Conservation (phyloP, 495 filamentous ascomycete species). For the Penicillium crystallinum region DNA sequence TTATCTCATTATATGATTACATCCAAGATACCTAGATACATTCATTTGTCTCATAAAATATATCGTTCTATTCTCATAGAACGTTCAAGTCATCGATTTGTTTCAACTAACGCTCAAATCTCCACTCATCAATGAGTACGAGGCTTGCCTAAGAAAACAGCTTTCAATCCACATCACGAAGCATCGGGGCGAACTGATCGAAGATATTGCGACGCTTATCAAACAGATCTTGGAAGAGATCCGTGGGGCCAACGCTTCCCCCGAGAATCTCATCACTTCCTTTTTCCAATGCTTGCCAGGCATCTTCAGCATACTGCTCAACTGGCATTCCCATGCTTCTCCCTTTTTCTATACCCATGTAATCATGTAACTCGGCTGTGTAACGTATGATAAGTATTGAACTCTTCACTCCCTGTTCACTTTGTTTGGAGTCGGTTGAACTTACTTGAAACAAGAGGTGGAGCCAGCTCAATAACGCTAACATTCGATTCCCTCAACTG, state of each 20-base stretch:
- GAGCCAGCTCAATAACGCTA: constrained; percentile 59
- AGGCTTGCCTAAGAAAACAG: neutral
- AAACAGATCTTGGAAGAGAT: constrained; percentile 31
- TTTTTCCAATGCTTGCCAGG: constrained; percentile 45
- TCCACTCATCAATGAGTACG: neutral
- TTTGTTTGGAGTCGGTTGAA: neutral
- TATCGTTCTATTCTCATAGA: neutral
- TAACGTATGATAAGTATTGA: neutral
- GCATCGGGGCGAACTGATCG: constrained; percentile 18
- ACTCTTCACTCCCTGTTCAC: neutral
- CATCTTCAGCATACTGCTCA: constrained; percentile 51
- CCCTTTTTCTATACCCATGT: constrained; percentile 35
- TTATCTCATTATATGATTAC: constrained; percentile 25
- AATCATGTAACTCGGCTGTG: constrained; percentile 41
- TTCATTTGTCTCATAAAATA: no score
- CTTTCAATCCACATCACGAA: neutral
- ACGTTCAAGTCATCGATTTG: neutral
- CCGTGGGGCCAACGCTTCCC: constrained; percentile 22
- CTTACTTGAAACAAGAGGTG: constrained; percentile 60
- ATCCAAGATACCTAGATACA: no score
- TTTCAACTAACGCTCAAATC: no score
- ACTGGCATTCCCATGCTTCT: constrained; percentile 55
- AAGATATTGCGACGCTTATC: constrained; percentile 31
- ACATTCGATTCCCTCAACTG: constrained; percentile 50
- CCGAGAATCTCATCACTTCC: constrained; percentile 45